Evolutionary conservation across 2,329 filamentous ascomycete species (phyloP).

Genomic region (Ceratocystis lukuohia): DNA sequence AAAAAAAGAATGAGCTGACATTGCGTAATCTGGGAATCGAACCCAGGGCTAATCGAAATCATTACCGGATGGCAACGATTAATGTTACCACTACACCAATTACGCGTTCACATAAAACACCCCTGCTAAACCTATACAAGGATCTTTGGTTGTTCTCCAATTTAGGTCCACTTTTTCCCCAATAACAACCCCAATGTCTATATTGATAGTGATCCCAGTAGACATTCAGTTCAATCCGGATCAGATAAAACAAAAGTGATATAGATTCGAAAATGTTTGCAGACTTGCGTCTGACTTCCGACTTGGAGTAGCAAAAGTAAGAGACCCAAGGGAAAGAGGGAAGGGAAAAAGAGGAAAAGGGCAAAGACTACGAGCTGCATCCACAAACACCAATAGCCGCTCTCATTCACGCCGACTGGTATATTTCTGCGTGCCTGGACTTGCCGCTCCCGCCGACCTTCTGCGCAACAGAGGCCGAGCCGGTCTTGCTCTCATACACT

Average conservation of each 20-base stretch:
- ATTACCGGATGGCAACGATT: conserved; percentile 11
- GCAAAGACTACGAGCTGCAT: background rate
- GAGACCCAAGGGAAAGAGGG: background rate
- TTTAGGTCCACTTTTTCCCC: background rate
- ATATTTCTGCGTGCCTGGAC: conserved; percentile 3
- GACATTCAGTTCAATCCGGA: background rate
- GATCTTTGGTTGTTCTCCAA: background rate
- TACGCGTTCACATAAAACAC: background rate
- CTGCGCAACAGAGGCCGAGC: background rate
- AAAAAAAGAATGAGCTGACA: background rate
- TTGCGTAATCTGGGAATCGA: conserved; percentile 12
- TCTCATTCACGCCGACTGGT: conserved; percentile 1
- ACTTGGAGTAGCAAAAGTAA: background rate
- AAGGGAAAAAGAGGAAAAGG: background rate
- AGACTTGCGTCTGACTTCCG: background rate
- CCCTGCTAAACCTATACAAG: background rate
- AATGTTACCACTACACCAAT: conserved; percentile 14
- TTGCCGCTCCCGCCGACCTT: background rate
- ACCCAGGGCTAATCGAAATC: conserved; percentile 14
- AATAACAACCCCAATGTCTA: no score
- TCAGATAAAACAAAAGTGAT: background rate
- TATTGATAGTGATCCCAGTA: no score
- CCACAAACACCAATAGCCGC: background rate
- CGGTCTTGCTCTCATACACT: background rate
- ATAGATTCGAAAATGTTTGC: no score